A percentile compares a stretch with the other conserved stretches of the same genome.
phyloP scores from a whole-genome alignment of 257 asterid species.

The Salvia splendens region DNA sequence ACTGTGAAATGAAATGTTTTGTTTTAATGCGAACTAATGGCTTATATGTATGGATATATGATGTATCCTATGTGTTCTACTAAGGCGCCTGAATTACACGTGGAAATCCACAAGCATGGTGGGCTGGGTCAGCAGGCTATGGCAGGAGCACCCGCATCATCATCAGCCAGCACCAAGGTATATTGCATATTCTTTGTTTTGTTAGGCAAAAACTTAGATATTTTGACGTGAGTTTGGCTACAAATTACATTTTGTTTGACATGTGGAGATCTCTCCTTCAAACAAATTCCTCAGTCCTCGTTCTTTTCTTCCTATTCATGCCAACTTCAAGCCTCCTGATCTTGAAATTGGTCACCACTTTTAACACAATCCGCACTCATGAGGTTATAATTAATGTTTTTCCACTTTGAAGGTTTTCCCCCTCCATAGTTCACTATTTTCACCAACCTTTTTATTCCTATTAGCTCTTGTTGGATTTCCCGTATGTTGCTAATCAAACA shows the following conservation, averaged over 20 bases:
- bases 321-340: neutral
- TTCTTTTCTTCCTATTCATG: neutral
- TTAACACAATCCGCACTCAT: neutral
- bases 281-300: neutral
- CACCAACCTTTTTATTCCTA: neutral
- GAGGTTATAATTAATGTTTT: neutral
- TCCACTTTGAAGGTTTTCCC: neutral
- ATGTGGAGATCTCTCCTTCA: neutral
- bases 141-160: slow-evolving; percentile 75
- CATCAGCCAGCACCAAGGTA: slow-evolving; percentile 78
- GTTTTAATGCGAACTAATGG: neutral
- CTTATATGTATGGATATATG: neutral
- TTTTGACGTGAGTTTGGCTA: neutral
- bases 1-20: neutral
- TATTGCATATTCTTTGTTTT: neutral
- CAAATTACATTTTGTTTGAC: slow-evolving; percentile 11
- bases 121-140: slow-evolving; percentile 72
- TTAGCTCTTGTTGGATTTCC: neutral
- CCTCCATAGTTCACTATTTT: neutral
- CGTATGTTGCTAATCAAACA: neutral
- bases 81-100: slow-evolving; percentile 86
- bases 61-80: slow-evolving; percentile 22
- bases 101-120: slow-evolving; percentile 82
- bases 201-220: neutral
- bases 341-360: neutral